Evolutionary conservation across 225 moss, liverwort and hornwort species (phyloP).

Genomic region (Bryum argenteum): DNA sequence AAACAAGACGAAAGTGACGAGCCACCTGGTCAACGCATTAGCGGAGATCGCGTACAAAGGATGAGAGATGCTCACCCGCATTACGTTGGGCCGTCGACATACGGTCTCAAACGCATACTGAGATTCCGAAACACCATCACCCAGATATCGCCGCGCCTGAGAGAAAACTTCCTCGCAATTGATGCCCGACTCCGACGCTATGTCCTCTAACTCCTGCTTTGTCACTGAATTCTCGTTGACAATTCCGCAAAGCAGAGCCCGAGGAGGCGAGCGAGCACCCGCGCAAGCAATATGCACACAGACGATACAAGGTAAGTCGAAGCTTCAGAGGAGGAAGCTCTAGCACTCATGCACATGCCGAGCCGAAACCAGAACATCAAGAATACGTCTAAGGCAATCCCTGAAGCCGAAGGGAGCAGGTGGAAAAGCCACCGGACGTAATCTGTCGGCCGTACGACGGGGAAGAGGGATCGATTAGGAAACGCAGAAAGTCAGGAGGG

Average conservation of each 20-base stretch:
- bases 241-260: slow-evolving; percentile 23
- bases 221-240: slow-evolving; percentile 39
- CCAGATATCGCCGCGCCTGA: slow-evolving; percentile 38
- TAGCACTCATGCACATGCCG: slow-evolving; percentile 18
- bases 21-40: neutral
- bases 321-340: slow-evolving; percentile 13
- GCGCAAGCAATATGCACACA: slow-evolving; percentile 13
- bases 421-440: neutral
- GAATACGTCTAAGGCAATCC: neutral
- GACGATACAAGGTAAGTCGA: slow-evolving; percentile 6
- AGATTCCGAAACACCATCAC: slow-evolving; percentile 33
- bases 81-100: slow-evolving; percentile 27
- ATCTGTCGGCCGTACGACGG: neutral
- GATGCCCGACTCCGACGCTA: slow-evolving; percentile 34
- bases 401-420: neutral
- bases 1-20: slow-evolving; percentile 1
- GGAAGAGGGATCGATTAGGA: slow-evolving; percentile 15
- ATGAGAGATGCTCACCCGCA: slow-evolving; percentile 47
- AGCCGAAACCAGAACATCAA: neutral
- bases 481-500: slow-evolving; percentile 1
- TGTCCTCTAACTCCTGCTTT: slow-evolving; percentile 38
- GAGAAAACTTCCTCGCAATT: slow-evolving; percentile 39
- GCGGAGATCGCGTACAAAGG: neutral
- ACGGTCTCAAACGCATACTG: slow-evolving; percentile 41
- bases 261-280: neutral